phyloP scores from a whole-genome alignment of 1,284 basidiomycete species.

The Sporisorium graminicola region DNA sequence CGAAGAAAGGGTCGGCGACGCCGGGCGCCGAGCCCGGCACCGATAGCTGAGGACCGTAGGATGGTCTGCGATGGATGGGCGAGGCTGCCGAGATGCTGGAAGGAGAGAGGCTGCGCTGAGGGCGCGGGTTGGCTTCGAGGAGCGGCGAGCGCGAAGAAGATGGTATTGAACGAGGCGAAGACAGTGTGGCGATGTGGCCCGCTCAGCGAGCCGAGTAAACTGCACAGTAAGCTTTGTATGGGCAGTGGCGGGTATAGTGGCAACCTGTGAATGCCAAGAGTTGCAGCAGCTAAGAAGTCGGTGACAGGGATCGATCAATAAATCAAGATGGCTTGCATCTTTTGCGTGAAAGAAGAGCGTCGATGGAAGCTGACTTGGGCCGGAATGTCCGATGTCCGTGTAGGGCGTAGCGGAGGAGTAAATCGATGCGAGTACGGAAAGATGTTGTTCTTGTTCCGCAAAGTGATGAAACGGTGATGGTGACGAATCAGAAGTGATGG shows the following conservation, averaged over 20 bases:
- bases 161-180: constrained; percentile 39
- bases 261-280: background rate
- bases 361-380: too few species aligned
- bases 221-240: background rate
- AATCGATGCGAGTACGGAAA: background rate
- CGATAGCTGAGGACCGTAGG: constrained; percentile 24
- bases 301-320: background rate
- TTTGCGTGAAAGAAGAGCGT: background rate
- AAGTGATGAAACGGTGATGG: background rate
- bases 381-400: background rate
- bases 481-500: background rate
- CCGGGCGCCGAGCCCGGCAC: constrained; percentile 27
- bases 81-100: constrained; percentile 19
- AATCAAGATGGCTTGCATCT: background rate
- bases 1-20: constrained; percentile 14
- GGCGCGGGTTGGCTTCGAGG: constrained; percentile 21
- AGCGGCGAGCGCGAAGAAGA: constrained; percentile 32
- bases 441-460: background rate
- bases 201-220: constrained; percentile 12
- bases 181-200: constrained; percentile 27
- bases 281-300: background rate
- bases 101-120: constrained; percentile 33
- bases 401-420: background rate
- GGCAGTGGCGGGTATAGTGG: background rate
- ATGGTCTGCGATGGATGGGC: constrained; percentile 15